A percentile compares a stretch with the other conserved stretches of the same genome.
Evolutionary conservation across 106 monocot genomes (phyloP).

Genomic region (Amphibolis antarctica): DNA sequence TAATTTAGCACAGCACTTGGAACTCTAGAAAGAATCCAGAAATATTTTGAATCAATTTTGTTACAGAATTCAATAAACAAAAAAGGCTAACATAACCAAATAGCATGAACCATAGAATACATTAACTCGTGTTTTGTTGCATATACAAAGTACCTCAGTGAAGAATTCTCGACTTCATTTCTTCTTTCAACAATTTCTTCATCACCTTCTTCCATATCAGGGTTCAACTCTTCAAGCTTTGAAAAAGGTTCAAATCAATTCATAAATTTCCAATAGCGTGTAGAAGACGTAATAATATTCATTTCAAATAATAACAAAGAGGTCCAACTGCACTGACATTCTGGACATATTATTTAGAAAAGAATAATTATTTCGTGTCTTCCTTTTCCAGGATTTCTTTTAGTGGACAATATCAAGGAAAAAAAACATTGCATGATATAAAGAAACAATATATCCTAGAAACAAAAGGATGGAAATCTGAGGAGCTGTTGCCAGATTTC

Average conservation of each 20-base stretch:
- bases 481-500: too few relatives aligned
- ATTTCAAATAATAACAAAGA: not conserved
- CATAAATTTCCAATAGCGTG: not conserved
- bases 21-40: too few relatives aligned
- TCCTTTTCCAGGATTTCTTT: too few relatives aligned
- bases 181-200: slow-evolving; percentile 3
- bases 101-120: not conserved
- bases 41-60: too few relatives aligned
- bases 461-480: too few relatives aligned
- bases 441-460: too few relatives aligned
- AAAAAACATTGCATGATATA: too few relatives aligned
- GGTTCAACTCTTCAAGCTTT: slow-evolving; percentile 8
- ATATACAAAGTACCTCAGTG: not conserved
- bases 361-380: too few relatives aligned
- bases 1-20: too few relatives aligned
- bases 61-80: not conserved
- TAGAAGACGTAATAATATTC: not conserved
- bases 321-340: not conserved
- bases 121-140: not conserved
- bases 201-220: not conserved
- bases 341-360: too few relatives aligned
- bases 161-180: not conserved
- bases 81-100: not conserved
- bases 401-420: too few relatives aligned
- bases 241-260: slow-evolving; percentile 6